phyloP scores from a whole-genome alignment of 2,329 filamentous ascomycete genomes.

The Aspergillus udagawae region DNA sequence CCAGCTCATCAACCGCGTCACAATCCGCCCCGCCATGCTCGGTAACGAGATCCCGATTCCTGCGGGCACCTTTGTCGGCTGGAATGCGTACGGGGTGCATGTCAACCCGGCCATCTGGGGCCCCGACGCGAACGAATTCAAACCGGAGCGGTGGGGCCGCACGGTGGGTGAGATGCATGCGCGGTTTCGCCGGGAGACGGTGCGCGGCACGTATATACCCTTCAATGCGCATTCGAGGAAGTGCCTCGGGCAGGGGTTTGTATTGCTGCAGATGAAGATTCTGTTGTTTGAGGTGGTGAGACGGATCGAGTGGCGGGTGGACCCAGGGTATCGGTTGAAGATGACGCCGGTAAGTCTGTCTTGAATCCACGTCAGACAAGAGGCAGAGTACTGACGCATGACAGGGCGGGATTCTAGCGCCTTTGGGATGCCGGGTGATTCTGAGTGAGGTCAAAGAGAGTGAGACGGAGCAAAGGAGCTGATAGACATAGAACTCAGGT shows the following conservation, averaged over 20 bases:
- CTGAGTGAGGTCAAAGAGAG: background rate
- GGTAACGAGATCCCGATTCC: conserved; percentile 30
- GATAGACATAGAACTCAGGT: background rate
- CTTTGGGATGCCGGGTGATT: conserved; percentile 15
- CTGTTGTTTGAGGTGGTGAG: conserved; percentile 20
- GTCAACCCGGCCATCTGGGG: conserved; percentile 34
- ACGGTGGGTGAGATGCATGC: conserved; percentile 31
- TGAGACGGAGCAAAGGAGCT: background rate
- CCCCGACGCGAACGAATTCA: conserved; percentile 27
- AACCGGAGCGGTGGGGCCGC: conserved; percentile 34
- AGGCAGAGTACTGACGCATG: conserved; percentile 4
- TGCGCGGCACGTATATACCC: conserved; percentile 25
- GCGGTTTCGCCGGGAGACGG: conserved; percentile 20
- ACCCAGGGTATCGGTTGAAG: conserved; percentile 20
- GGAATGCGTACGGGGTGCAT: conserved; percentile 41
- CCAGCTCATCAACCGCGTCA: conserved; percentile 48
- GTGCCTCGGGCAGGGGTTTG: conserved; percentile 28
- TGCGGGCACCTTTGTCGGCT: conserved; percentile 38
- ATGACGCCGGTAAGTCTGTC: conserved; percentile 22
- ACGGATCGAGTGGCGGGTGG: conserved; percentile 17
- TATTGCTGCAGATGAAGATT: conserved; percentile 25
- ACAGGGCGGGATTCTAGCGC: conserved; percentile 23
- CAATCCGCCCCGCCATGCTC: conserved; percentile 22
- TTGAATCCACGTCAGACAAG: background rate
- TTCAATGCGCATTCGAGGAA: conserved; percentile 28